Evolutionary conservation across 352 stramenopile genomes (phyloP).

Genomic region (Pythium sukuiense): DNA sequence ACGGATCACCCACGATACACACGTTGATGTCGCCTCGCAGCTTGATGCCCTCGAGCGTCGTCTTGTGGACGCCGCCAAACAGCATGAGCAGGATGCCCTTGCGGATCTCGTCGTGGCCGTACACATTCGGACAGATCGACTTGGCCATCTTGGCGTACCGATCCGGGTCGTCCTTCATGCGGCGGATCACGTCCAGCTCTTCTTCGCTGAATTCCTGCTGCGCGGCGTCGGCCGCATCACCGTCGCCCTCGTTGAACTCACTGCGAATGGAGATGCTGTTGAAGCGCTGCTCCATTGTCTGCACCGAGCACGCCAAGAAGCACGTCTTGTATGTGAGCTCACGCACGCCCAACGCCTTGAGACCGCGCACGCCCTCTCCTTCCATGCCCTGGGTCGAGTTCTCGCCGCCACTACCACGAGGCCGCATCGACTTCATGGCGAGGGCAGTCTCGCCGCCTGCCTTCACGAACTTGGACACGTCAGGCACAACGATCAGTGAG

Average conservation of each 20-base stretch:
- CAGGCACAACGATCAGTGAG: constrained; percentile 95
- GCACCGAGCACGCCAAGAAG: constrained; percentile 95
- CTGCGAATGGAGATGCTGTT: constrained; percentile 86
- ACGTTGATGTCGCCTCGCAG: constrained; percentile 99
- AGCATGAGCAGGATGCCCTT: constrained; percentile 97
- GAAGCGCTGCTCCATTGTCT: constrained; percentile 90
- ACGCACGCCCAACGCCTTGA: constrained; percentile 94
- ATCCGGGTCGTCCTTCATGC: constrained; percentile 90
- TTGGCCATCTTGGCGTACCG: constrained; percentile 94
- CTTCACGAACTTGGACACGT: constrained; percentile 90
- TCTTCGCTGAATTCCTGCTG: constrained; percentile 89
- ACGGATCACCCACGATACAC: constrained; percentile 97
- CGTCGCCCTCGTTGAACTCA: constrained; percentile 61
- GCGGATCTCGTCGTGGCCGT: constrained; percentile 95
- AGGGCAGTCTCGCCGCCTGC: constrained; percentile 71
- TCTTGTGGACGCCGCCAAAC: constrained; percentile 98
- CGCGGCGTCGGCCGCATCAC: constrained; percentile 25
- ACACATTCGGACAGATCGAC: constrained; percentile 96
- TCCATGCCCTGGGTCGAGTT: constrained; percentile 80
- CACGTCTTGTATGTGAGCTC: constrained; percentile 98
- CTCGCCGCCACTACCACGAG: constrained; percentile 39
- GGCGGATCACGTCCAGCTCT: constrained; percentile 91
- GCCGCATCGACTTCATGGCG: constrained; percentile 38
- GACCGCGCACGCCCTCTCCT: constrained; percentile 92
- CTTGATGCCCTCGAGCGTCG: constrained; percentile 95